Base-by-base conservation (phyloP, 768 basidiomycete species). In the Kwoniella heveanensis region DNA sequence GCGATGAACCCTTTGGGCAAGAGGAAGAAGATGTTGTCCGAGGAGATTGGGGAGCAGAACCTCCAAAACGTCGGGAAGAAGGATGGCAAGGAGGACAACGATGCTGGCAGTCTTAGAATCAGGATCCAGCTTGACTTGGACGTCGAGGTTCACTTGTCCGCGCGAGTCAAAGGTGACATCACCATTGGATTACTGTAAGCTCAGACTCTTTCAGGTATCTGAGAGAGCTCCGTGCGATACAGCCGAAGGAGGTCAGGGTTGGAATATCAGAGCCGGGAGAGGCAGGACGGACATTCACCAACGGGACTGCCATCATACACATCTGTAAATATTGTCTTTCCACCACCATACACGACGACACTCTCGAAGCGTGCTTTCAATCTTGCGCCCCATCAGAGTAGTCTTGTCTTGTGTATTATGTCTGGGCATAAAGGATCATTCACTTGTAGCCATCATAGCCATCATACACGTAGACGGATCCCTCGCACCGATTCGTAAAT, bases 151-250 rank as follows among this genome's bases (percentile, higher is more conserved):
- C 60, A 62, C 26, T 27, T 62, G 26, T 32, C 50, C 26, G 60
- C 60, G 9, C 54, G 60, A 26, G 47, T 62, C 30, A 62, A 62
- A 27, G 60, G 60, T 54, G 60, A 62, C 44, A 62, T 62, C 53
- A 62, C 60, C 24, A 62, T 62, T 54, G 60, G 60, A 10, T 32
- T 62, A 27, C 52, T 62, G 6, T 62, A 62, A 36, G n/a, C 37
- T 17, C 13, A 5, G 32, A 32, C 32, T 32, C n/a, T n/a, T n/a
- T n/a, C n/a, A n/a, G n/a, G n/a, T n/a, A n/a, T n/a, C n/a, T n/a
- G n/a, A n/a, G n/a, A n/a, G n/a, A n/a, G n/a, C n/a, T n/a, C n/a
- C n/a, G n/a, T n/a, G 32, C 5, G 32, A 32, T 6, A 13, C 5
- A 32, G 7, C 32, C 32, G 32, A 32, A 6, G 32, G 32, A 32